These are phyloP conservation scores for Eutrema heterophyllum DNA, from an alignment of 345 rosid species.

Conservation along the genomic window DNA sequence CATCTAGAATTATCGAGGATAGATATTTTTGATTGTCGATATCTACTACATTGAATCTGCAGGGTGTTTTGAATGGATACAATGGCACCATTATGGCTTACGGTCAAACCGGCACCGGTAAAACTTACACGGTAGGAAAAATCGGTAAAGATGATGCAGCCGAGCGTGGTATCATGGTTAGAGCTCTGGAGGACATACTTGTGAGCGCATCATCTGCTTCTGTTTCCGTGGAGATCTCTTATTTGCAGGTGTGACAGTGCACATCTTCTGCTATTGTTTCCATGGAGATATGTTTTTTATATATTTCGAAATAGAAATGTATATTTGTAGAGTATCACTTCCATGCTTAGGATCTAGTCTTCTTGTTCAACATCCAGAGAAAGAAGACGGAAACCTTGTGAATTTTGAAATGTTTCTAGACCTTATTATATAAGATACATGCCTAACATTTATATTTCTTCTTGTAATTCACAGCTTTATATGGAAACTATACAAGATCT, in stretches of 20 bases:
- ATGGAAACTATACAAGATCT: conserved; percentile 94
- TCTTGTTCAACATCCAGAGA: neutral
- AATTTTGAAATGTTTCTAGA: neutral
- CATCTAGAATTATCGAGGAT: neutral
- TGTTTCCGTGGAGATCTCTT: conserved; percentile 73
- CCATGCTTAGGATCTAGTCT: neutral
- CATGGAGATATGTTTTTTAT: conserved; percentile 12
- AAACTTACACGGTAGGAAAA: conserved; percentile 83
- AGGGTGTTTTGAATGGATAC: conserved; percentile 90
- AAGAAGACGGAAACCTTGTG: neutral
- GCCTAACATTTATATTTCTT: neutral
- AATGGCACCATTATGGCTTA: conserved; percentile 98
- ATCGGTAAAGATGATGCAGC: conserved; percentile 80
- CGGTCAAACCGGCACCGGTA: conserved; percentile 96
- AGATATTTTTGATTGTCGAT: neutral
- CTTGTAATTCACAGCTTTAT: conserved; percentile 52
- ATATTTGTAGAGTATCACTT: neutral
- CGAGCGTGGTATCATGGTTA: conserved; percentile 91
- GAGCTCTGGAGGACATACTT: conserved; percentile 83
- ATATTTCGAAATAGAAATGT: neutral
- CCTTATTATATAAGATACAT: neutral
- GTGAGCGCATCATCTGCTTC: conserved; percentile 40
- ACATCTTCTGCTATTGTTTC: conserved; percentile 38
- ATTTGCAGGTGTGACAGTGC: conserved; percentile 58
- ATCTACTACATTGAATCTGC: conserved; percentile 28